Conservation (phyloP, 805 yeast species). For the Ogataea populi-albae region DNA sequence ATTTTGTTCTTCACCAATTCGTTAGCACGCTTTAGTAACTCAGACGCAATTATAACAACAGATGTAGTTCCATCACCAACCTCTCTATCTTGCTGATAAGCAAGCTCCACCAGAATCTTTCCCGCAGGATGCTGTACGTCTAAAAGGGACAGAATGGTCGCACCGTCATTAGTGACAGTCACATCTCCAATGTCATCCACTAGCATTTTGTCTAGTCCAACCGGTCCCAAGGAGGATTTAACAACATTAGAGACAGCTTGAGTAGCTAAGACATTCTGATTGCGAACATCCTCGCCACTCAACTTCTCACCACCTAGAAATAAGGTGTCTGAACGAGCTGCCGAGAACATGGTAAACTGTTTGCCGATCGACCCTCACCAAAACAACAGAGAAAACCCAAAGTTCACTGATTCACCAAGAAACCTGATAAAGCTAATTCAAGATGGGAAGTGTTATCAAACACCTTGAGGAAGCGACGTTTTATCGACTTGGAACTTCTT, state of each 20-base stretch:
- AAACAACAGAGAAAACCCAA: no score
- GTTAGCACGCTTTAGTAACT: slow-evolving; percentile 86
- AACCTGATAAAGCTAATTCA: no score
- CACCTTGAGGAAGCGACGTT: no score
- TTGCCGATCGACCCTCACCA: no score
- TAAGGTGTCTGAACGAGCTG: slow-evolving; percentile 87
- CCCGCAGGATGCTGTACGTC: slow-evolving; percentile 99
- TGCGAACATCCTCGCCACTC: slow-evolving; percentile 94
- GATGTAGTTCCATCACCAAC: slow-evolving; percentile 99
- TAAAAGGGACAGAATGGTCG: slow-evolving; percentile 83
- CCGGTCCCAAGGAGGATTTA: slow-evolving; percentile 95
- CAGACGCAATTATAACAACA: slow-evolving; percentile 94
- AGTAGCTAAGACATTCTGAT: slow-evolving; percentile 94
- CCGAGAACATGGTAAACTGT: slow-evolving; percentile 49
- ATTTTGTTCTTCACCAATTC: slow-evolving; percentile 89
- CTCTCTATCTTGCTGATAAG: slow-evolving; percentile 98
- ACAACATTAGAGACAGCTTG: slow-evolving; percentile 80
- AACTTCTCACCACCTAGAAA: slow-evolving; percentile 95
- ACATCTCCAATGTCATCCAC: slow-evolving; percentile 99
- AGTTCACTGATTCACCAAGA: no score
- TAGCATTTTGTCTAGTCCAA: slow-evolving; percentile 96
- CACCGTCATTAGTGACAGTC: slow-evolving; percentile 98
- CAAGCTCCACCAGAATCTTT: slow-evolving; percentile 91
- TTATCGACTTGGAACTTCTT: no score
- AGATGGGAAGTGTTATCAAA: no score